These are phyloP conservation scores for Aspergillus persii DNA, from an alignment of 2,329 filamentous ascomycete species.

Conservation along the genomic window DNA sequence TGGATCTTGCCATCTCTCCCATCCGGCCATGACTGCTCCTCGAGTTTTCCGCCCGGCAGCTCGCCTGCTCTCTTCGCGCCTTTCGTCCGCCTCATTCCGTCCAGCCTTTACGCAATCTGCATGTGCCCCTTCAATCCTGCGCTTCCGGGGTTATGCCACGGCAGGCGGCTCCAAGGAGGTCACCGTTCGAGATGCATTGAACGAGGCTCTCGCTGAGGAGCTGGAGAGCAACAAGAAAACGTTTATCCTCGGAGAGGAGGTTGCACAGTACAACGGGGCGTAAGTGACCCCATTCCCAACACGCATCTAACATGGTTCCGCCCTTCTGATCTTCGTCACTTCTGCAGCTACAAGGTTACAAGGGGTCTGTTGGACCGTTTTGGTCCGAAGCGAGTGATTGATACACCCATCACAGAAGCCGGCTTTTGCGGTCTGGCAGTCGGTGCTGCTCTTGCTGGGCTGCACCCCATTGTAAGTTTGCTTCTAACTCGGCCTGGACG, in stretches of 20 bases:
- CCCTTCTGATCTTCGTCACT: conserved; percentile 36
- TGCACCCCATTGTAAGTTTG: conserved; percentile 82
- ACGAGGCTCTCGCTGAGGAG: conserved; percentile 97
- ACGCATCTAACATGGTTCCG: conserved; percentile 1
- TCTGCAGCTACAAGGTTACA: conserved; percentile 86
- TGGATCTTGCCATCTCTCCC: conserved; percentile 21
- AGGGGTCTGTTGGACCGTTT: conserved; percentile 97
- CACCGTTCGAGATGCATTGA: conserved; percentile 94
- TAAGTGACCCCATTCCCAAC: conserved; percentile 40
- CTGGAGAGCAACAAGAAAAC: conserved; percentile 92
- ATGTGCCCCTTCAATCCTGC: conserved; percentile 48
- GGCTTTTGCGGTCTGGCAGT: conserved; percentile 93
- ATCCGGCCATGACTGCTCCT: conserved; percentile 55
- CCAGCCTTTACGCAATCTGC: conserved; percentile 53
- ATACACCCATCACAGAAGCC: conserved; percentile 96
- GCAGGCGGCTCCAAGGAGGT: conserved; percentile 75
- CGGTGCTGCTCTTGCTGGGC: conserved; percentile 88
- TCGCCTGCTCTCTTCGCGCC: conserved; percentile 59
- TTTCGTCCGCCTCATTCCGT: conserved; percentile 50
- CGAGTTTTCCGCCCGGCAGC: conserved; percentile 64
- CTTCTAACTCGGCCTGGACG: neutral
- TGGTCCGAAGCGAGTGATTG: conserved; percentile 94
- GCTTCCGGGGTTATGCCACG: conserved; percentile 56
- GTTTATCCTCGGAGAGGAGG: conserved; percentile 94
- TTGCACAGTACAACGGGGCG: conserved; percentile 99